phyloP scores from a whole-genome alignment of 257 asterid genomes.

The Eustoma russellianum region DNA sequence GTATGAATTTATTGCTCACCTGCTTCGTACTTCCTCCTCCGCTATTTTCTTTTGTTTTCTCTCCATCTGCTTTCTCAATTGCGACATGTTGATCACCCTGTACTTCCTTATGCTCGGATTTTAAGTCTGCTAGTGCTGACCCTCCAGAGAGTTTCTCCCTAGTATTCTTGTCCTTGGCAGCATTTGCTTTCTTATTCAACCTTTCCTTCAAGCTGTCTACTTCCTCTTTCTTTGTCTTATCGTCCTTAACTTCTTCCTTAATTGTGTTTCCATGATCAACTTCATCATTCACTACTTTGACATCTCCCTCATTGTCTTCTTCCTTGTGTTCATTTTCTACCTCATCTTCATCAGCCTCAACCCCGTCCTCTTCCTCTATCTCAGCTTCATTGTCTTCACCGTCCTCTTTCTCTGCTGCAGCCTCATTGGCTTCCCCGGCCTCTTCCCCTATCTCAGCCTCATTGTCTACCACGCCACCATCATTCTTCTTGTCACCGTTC shows the following conservation, averaged over 20 bases:
- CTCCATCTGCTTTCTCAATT: too few relatives aligned
- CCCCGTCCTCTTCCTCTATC: background rate
- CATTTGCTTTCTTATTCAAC: constrained; percentile 1
- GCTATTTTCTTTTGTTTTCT: too few relatives aligned
- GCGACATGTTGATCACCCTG: too few relatives aligned
- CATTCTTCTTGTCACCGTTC: background rate
- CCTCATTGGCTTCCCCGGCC: background rate
- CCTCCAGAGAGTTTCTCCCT: too few relatives aligned
- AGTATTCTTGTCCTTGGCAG: too few relatives aligned
- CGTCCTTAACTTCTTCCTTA: background rate
- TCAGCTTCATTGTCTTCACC: background rate
- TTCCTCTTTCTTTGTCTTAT: constrained; percentile 1
- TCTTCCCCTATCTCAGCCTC: background rate
- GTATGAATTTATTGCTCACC: background rate
- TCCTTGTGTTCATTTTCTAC: background rate
- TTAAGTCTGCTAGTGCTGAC: too few relatives aligned
- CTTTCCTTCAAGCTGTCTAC: background rate
- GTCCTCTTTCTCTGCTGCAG: background rate
- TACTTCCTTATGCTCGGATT: too few relatives aligned
- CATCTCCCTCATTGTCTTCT: background rate
- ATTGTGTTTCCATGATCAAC: background rate
- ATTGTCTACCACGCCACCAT: background rate
- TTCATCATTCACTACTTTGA: background rate
- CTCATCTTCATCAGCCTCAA: background rate
- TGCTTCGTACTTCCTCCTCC: background rate